Conservation (phyloP, 164 flowering plant species). For the Nelumbo lutea region DNA sequence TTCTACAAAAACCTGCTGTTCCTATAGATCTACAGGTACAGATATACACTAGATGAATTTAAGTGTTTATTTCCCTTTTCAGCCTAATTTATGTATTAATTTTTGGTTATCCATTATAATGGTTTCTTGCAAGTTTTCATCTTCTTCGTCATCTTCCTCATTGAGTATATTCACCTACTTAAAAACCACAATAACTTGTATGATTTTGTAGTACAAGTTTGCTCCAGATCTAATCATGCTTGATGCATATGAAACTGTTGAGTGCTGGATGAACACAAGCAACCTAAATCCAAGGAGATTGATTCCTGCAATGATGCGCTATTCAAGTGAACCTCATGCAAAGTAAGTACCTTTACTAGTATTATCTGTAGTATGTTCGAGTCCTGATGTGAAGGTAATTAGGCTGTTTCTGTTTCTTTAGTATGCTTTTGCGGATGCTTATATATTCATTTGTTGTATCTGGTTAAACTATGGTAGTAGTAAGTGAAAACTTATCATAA, state of each 20-base stretch:
- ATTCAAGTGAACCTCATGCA: slow-evolving; percentile 98
- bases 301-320: slow-evolving; percentile 99
- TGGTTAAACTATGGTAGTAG: not conserved
- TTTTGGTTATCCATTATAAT: not conserved
- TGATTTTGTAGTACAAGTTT: slow-evolving; percentile 83
- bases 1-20: slow-evolving; percentile 83
- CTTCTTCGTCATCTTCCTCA: not conserved
- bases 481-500: no score
- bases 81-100: not conserved
- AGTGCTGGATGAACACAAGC: slow-evolving; percentile 87
- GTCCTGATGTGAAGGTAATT: not conserved
- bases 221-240: slow-evolving; percentile 97
- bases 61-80: not conserved
- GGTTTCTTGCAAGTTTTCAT: not conserved
- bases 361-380: slow-evolving; percentile 1
- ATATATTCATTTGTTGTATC: not conserved
- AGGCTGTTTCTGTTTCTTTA: not conserved
- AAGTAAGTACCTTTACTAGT: slow-evolving; percentile 43
- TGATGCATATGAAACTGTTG: slow-evolving; percentile 99
- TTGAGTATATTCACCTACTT: not conserved
- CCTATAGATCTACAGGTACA: slow-evolving; percentile 84
- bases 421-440: not conserved
- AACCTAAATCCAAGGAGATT: slow-evolving; percentile 86
- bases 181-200: not conserved
- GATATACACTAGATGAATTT: slow-evolving; percentile 3